Percentiles rank a stretch among this genome's conserved stretches.
Conservation (phyloP, 208 protist genomes). For the Acanthamoeba sp. region DNA sequence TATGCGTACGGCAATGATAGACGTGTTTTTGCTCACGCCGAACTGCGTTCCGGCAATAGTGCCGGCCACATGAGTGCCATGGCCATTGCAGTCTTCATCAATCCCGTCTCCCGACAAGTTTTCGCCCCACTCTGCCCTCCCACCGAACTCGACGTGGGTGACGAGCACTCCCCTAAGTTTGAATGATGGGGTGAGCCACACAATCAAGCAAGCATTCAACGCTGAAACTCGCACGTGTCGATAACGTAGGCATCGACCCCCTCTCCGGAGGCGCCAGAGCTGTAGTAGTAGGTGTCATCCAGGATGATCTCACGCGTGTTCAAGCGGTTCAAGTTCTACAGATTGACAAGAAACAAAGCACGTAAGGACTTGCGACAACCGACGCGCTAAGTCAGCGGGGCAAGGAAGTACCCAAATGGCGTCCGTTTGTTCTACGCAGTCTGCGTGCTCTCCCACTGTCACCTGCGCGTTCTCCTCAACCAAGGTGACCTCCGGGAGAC, state of each 20-base stretch:
- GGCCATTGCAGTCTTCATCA: constrained; percentile 69
- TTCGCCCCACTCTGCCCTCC: constrained; percentile 44
- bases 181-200: neutral
- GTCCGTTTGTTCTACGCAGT: neutral
- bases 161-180: neutral
- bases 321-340: constrained; percentile 33
- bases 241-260: constrained; percentile 70
- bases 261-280: neutral
- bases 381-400: too few species aligned
- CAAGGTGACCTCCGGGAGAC: neutral
- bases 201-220: neutral
- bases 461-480: constrained; percentile 12
- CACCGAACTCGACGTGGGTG: constrained; percentile 66
- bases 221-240: constrained; percentile 60
- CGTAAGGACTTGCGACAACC: neutral
- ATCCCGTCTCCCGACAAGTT: neutral
- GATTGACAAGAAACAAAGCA: neutral
- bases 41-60: constrained; percentile 36
- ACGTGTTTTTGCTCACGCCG: constrained; percentile 68
- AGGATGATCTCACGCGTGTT: neutral
- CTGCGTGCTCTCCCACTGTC: neutral
- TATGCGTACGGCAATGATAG: constrained; percentile 51
- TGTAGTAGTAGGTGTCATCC: constrained; percentile 27
- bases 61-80: constrained; percentile 77
- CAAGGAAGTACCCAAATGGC: constrained; percentile 42